A percentile compares a stretch with the other conserved stretches of the same genome.
These are phyloP conservation scores for Apophysomyces elegans DNA, from an alignment of 371 early-diverging fungal species.

Conservation along the genomic window DNA sequence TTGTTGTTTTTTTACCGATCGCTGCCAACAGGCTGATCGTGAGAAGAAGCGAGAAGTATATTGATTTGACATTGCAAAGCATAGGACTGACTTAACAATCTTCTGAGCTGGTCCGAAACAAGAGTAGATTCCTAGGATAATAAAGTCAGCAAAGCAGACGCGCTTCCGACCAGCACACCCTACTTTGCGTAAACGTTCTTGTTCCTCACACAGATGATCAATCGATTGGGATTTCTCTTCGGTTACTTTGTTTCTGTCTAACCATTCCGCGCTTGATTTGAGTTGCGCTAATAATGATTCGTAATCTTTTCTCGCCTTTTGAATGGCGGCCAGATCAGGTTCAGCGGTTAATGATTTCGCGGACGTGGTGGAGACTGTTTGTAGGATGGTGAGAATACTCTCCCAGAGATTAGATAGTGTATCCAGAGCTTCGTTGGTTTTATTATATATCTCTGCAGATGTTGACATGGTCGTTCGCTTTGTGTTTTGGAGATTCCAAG, in stretches of 20 bases:
- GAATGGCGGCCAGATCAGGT: constrained; percentile 38
- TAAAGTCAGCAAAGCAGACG: not conserved
- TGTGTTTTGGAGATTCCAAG: no score
- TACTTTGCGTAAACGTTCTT: constrained; percentile 27
- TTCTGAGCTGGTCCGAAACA: constrained; percentile 37
- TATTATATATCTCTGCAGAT: constrained; percentile 23
- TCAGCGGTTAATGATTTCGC: constrained; percentile 42
- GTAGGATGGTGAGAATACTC: constrained; percentile 36
- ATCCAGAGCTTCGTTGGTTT: constrained; percentile 34
- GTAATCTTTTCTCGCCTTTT: constrained; percentile 38
- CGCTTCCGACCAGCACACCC: not conserved
- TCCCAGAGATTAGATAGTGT: constrained; percentile 44
- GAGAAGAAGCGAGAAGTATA: constrained; percentile 38
- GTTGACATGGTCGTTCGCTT: not conserved
- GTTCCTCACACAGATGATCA: constrained; percentile 18
- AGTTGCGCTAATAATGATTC: constrained; percentile 31
- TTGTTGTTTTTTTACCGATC: not conserved
- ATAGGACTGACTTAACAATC: constrained; percentile 47
- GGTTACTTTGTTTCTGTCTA: constrained; percentile 24
- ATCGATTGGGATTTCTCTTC: constrained; percentile 4
- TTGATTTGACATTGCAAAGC: constrained; percentile 49
- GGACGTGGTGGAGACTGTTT: constrained; percentile 36
- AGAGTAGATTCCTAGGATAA: constrained; percentile 31
- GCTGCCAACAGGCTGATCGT: constrained; percentile 23
- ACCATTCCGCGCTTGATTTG: constrained; percentile 28